Evolutionary conservation across 2,329 filamentous ascomycete genomes (phyloP), one percentile per base, ranked within the genome.

Genomic region (Zalaria sp.): DNA sequence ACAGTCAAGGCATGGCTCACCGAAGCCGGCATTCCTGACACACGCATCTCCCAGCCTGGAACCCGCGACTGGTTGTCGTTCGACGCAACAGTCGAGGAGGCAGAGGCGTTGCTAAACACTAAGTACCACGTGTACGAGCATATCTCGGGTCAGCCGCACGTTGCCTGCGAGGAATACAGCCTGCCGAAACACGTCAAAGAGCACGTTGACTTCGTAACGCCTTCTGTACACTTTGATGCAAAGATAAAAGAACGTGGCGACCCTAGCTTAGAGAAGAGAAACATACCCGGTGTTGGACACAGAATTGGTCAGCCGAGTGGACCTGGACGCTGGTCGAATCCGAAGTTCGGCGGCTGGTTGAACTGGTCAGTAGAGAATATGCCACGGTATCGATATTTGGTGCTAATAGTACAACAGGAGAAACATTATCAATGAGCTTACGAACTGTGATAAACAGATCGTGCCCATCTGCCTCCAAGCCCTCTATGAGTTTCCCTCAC

Each of bases 11-110:
- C 60, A 5, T 79, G 75, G 75, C 63, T 79, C n/a, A 54, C 62
- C 18, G 53, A 57, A 4, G 64, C 67, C 25, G 76, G 75, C 5
- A 71, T 79, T 35, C 51, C 62, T 11, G 53, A 55, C 2, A 58
- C 60, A 3, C 64, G 71, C 4, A 62, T 78, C 35, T 58, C 57
- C 34, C 64, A 73, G 35, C 72, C 72, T 0, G 61, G 64, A 35
- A 68, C 68, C 27, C 65, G 68, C 41, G 67, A 67, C 39, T 77
- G 73, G 71, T 51, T 77, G 18, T 58, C 64, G 7, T 75, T 77
- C 51, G 64, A 73, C 42, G 71, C 71, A 5, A 70, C 70, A 4
- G 68, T 69, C 3, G 58, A 64, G 31, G 69, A 78, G 52, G 65
- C 69, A 4, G 72, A 77, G 53, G 53, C 56, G 18, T 61, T 77